phyloP scores from a whole-genome alignment of 495 filamentous ascomycete species.

The Penicillium coprophilum region DNA sequence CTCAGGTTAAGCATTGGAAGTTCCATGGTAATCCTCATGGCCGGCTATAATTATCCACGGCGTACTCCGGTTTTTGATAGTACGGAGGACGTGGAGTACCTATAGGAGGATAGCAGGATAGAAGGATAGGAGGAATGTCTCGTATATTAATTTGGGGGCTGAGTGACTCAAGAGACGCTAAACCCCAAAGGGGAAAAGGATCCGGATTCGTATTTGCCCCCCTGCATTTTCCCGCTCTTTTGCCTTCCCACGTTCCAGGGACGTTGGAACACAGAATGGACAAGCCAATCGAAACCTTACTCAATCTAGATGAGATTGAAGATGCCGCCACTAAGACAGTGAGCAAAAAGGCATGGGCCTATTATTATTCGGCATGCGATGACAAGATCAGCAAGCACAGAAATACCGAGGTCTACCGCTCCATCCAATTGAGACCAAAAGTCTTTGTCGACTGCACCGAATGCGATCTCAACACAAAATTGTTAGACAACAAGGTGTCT shows the following conservation, averaged over 20 bases:
- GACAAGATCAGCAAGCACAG: conserved; percentile 73
- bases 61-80: too few species aligned
- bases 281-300: conserved; percentile 59
- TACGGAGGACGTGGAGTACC: neutral
- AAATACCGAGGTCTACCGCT: conserved; percentile 74
- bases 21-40: too few species aligned
- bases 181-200: neutral
- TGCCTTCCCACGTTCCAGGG: neutral
- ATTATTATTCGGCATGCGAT: conserved; percentile 86
- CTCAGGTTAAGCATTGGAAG: too few species aligned
- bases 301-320: conserved; percentile 63
- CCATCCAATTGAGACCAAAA: conserved; percentile 79
- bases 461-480: conserved; percentile 64
- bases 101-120: too few species aligned
- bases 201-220: neutral
- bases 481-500: conserved; percentile 65
- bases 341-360: conserved; percentile 81
- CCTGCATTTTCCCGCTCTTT: neutral
- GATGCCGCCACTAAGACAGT: conserved; percentile 36
- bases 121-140: too few species aligned
- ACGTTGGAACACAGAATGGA: too few species aligned
- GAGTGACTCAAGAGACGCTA: neutral
- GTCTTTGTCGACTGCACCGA: conserved; percentile 78
- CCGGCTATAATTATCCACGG: too few species aligned
- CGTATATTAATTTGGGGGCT: neutral